Evolutionary conservation across 2,329 filamentous ascomycete genomes (phyloP).

Genomic region (Aspergillus sp.): DNA sequence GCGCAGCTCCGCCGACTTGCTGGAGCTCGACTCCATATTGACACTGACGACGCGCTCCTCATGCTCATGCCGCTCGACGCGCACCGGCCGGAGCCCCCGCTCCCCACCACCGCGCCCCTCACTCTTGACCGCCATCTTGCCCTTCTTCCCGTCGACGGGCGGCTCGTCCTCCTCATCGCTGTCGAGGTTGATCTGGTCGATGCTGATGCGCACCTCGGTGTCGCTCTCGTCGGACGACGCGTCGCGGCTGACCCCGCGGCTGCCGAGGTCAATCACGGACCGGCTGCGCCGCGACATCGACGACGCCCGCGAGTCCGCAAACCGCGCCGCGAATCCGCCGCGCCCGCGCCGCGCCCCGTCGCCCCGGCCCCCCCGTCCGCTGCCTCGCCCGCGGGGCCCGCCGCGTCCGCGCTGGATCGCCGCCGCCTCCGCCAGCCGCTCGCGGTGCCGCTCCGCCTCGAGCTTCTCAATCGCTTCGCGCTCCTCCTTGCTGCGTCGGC

Average conservation of each 20-base stretch:
- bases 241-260: constrained; percentile 22
- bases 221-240: constrained; percentile 47
- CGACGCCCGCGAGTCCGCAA: constrained; percentile 28
- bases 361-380: constrained; percentile 27
- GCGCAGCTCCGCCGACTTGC: constrained; percentile 43
- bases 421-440: constrained; percentile 40
- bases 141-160: constrained; percentile 27
- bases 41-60: constrained; percentile 54
- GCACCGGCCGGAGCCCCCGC: constrained; percentile 49
- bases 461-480: constrained; percentile 43
- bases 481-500: constrained; percentile 46
- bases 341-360: constrained; percentile 30
- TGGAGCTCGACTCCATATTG: constrained; percentile 53
- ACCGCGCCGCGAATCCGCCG: constrained; percentile 28
- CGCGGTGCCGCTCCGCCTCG: constrained; percentile 41
- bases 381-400: constrained; percentile 22
- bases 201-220: constrained; percentile 49
- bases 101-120: constrained; percentile 16
- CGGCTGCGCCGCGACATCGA: constrained; percentile 28
- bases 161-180: constrained; percentile 52
- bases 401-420: constrained; percentile 30
- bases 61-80: constrained; percentile 57
- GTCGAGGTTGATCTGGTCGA: constrained; percentile 58
- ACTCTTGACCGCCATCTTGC: constrained; percentile 30
- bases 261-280: constrained; percentile 26